Base-by-base conservation (phyloP, 257 asterid genomes). In the Rubia yunnanensis region DNA sequence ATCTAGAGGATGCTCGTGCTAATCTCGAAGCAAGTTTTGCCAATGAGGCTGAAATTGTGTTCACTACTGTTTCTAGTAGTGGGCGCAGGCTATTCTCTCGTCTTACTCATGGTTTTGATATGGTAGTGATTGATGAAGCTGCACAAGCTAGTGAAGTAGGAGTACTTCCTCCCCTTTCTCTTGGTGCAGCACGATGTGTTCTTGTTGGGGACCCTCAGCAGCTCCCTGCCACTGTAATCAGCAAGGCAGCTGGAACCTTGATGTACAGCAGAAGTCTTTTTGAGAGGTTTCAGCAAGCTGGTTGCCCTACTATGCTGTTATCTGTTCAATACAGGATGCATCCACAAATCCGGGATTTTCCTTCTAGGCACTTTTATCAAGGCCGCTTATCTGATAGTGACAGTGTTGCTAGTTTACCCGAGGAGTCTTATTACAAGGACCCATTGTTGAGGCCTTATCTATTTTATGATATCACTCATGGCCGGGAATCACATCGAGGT, bases 111-210 rank as follows among this genome's bases (percentile, higher is more conserved):
- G 99, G 99, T 53, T 94, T 94, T 72, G 99, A 94, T 82, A 94
- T 94, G 99, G 99, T 94, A 71, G 99, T 94, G 79, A 94, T 94
- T 68, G 99, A 94, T 74, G 99, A 94, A 82, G 99, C 99, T 28
- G 99, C 99, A 30, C 99, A 94, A 74, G 99, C 97, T 69, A 88
- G 99, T 78, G 99, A 94, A 84, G 96, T 90, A 32, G 99, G 83
- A 7, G 79, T 90, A 10, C 85, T 94, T 23, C 99, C 99, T 63
- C 99, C 99, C 2, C 97, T 94, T 49, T 76, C 97, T 65, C 95
- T 94, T 20, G 99, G 99, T 63, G 99, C 97, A n/a, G 99, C 99
- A 49, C 88, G 99, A 3, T 94, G 99, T 77, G 99, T 94, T 63
- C 96, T 94, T 68, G 99, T 94, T 38, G 99, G 99, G 65, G 99